Evolutionary conservation across 2,329 filamentous ascomycete genomes (phyloP).

Genomic region (Juglanconis juglandina): DNA sequence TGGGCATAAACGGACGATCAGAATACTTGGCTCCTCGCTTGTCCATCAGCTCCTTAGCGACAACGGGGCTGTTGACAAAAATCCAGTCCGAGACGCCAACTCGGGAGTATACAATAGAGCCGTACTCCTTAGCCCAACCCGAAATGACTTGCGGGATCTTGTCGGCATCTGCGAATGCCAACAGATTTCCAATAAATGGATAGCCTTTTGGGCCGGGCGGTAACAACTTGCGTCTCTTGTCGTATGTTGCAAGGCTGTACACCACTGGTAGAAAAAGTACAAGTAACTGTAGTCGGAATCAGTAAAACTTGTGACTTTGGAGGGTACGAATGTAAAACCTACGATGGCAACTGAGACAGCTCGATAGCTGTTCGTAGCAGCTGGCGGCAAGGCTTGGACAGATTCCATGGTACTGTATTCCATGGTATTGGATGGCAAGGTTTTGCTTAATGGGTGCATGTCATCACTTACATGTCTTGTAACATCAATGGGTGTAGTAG

Average conservation of each 20-base stretch:
- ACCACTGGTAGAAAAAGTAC: not conserved
- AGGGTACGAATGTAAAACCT: no score
- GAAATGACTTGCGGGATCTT: conserved; percentile 26
- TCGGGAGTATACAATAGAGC: conserved; percentile 36
- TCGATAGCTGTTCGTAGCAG: no score
- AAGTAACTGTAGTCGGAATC: not conserved
- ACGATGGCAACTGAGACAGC: no score
- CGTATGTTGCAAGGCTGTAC: conserved; percentile 1
- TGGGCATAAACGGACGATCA: conserved; percentile 24
- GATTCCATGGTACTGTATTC: no score
- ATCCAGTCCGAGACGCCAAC: conserved; percentile 37
- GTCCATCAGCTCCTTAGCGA: conserved; percentile 23
- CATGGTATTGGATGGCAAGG: no score
- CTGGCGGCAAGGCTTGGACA: no score
- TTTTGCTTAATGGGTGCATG: no score
- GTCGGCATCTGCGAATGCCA: conserved; percentile 34
- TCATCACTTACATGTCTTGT: no score
- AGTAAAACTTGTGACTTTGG: not conserved
- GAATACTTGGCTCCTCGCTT: conserved; percentile 19
- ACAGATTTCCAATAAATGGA: conserved; percentile 36
- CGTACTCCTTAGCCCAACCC: conserved; percentile 33
- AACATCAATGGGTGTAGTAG: no score
- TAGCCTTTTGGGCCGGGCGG: conserved; percentile 36
- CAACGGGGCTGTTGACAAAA: conserved; percentile 31
- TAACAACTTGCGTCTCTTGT: conserved; percentile 26